Evolutionary conservation across 2,329 filamentous ascomycete genomes (phyloP).

Genomic region (Triangularia verruculosa): DNA sequence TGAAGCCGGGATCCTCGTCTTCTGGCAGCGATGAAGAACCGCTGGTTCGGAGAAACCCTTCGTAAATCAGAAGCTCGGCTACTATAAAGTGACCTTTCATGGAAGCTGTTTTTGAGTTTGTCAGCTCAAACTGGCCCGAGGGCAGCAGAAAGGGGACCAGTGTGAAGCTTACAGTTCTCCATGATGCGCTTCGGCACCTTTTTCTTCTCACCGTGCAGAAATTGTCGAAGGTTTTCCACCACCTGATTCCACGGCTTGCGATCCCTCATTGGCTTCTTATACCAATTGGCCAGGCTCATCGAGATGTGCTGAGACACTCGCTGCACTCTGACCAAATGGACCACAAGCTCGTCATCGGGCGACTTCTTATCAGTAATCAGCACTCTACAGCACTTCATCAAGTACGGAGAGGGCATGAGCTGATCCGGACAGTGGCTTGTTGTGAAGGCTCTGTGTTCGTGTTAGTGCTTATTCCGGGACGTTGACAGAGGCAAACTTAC

Average conservation of each 20-base stretch:
- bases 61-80: conserved; percentile 47
- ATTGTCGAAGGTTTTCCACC: conserved; percentile 42
- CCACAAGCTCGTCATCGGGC: conserved; percentile 43
- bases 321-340: conserved; percentile 47
- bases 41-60: conserved; percentile 30
- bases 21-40: background rate
- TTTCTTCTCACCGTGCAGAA: conserved; percentile 16
- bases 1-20: conserved; percentile 33
- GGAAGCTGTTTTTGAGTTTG: conserved; percentile 29
- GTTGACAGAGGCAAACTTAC: conserved; percentile 32
- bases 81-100: conserved; percentile 43
- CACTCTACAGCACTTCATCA: conserved; percentile 43
- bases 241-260: conserved; percentile 24
- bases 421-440: conserved; percentile 45
- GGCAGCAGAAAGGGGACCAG: background rate
- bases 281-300: conserved; percentile 23
- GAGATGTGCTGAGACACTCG: conserved; percentile 47
- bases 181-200: conserved; percentile 32
- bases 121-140: background rate
- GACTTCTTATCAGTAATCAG: conserved; percentile 43
- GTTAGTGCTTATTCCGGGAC: background rate
- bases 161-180: conserved; percentile 26
- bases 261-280: background rate
- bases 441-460: conserved; percentile 29
- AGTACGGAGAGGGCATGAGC: conserved; percentile 45